Conservation (phyloP, 1,139 yeast species). For the Blastobotrys niveus region DNA sequence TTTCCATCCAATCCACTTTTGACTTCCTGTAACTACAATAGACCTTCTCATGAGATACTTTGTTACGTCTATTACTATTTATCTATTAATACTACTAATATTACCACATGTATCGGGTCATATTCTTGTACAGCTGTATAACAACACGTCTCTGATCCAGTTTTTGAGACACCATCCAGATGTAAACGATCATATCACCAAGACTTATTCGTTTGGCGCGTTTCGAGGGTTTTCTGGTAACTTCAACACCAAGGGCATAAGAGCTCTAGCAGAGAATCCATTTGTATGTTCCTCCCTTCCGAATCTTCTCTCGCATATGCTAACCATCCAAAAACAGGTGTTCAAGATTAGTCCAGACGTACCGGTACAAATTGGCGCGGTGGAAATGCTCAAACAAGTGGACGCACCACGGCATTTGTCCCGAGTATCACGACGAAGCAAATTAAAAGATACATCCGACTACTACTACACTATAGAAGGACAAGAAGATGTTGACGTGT, state of each 20-base stretch:
- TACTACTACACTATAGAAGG: conserved; percentile 39
- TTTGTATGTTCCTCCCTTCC: conserved; percentile 18
- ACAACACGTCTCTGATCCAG: conserved; percentile 19
- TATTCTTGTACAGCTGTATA: conserved; percentile 27
- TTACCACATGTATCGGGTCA: conserved; percentile 11
- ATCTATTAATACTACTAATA: neutral
- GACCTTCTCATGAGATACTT: too few species aligned
- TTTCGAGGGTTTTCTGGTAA: conserved; percentile 30
- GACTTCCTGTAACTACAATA: too few species aligned
- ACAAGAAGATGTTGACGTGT: conserved; percentile 52
- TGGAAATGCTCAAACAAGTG: conserved; percentile 32
- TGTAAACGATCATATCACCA: conserved; percentile 22
- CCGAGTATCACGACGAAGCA: conserved; percentile 51
- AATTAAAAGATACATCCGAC: conserved; percentile 24
- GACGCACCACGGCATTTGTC: conserved; percentile 70
- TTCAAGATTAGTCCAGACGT: conserved; percentile 30
- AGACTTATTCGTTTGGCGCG: conserved; percentile 28
- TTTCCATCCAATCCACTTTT: too few species aligned
- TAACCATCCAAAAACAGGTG: conserved; percentile 19
- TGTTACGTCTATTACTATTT: too few species aligned
- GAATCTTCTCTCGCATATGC: neutral
- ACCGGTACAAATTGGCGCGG: conserved; percentile 20
- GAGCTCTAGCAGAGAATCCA: conserved; percentile 19
- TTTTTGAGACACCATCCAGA: conserved; percentile 27
- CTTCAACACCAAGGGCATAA: conserved; percentile 23